Percentiles rank a stretch among this genome's conserved stretches.
Evolutionary conservation across 345 rosid genomes (phyloP).

Genomic region (Schrenkiella parvula): DNA sequence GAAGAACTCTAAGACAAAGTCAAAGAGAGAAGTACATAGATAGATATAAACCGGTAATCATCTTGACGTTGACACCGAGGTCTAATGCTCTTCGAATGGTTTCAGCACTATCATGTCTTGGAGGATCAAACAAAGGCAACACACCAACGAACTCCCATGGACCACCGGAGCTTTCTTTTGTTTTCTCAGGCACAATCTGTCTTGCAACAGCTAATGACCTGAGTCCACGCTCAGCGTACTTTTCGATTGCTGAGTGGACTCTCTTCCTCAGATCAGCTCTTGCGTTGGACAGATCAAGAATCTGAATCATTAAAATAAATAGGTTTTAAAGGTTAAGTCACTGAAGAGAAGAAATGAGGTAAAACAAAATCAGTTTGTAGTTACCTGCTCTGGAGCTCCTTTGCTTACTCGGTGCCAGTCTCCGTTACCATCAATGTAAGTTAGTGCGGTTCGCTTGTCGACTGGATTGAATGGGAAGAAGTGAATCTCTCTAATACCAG

Average conservation of each 20-base stretch:
- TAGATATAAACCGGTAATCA: constrained; percentile 69
- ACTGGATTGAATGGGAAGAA: constrained; percentile 83
- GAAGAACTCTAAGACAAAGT: neutral
- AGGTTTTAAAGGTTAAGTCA: neutral
- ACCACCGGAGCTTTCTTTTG: constrained; percentile 63
- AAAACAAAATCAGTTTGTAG: neutral
- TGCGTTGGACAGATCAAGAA: constrained; percentile 52
- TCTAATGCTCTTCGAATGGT: constrained; percentile 84
- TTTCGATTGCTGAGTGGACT: constrained; percentile 57
- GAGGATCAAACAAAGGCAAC: constrained; percentile 77
- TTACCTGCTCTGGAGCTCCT: constrained; percentile 96
- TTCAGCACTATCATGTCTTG: constrained; percentile 98
- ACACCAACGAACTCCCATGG: constrained; percentile 86
- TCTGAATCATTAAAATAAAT: constrained; percentile 36
- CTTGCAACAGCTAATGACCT: constrained; percentile 74
- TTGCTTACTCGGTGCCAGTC: constrained; percentile 77
- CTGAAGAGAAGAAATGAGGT: neutral
- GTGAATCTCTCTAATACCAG: constrained; percentile 68
- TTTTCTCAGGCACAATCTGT: constrained; percentile 75
- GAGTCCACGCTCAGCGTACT: constrained; percentile 78
- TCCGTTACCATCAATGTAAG: constrained; percentile 65
- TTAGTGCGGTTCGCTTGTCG: constrained; percentile 81
- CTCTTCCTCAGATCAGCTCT: constrained; percentile 57
- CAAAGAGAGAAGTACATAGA: neutral
- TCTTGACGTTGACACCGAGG: constrained; percentile 94